Conservation (phyloP, 2,329 filamentous ascomycete genomes). For the Aspergillus brunneoviolaceus region DNA sequence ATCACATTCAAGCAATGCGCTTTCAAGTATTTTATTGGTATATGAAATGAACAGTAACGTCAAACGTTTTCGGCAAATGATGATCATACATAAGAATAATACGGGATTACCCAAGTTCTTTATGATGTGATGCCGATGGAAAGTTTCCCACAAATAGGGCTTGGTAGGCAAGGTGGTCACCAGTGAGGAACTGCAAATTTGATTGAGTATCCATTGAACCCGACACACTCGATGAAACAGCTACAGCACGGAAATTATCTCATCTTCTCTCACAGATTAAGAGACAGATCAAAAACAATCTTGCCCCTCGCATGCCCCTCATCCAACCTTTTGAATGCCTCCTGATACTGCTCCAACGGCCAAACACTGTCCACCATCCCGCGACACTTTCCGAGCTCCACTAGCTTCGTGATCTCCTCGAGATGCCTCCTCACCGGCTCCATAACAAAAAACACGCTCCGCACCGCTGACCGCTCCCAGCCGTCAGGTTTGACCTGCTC, state of each 20-base stretch:
- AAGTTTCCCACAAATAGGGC: too few species aligned
- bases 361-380: conserved; percentile 45
- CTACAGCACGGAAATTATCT: background rate
- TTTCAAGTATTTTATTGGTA: too few species aligned
- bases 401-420: conserved; percentile 37
- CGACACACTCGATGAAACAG: too few species aligned
- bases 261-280: conserved; percentile 8
- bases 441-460: conserved; percentile 45
- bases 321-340: conserved; percentile 42
- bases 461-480: conserved; percentile 28
- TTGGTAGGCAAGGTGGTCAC: too few species aligned
- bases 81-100: too few species aligned
- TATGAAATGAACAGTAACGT: too few species aligned
- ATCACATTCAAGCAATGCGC: too few species aligned
- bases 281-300: conserved; percentile 37
- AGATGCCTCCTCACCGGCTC: conserved; percentile 38
- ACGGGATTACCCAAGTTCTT: too few species aligned
- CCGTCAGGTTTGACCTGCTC: conserved; percentile 29
- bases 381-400: conserved; percentile 40
- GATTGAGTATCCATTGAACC: too few species aligned
- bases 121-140: too few species aligned
- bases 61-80: too few species aligned
- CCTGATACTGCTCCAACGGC: conserved; percentile 40
- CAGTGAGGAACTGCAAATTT: too few species aligned
- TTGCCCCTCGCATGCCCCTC: conserved; percentile 46